Base-by-base conservation (phyloP, 140 eudicot genomes). In the Stevia rebaudiana region DNA sequence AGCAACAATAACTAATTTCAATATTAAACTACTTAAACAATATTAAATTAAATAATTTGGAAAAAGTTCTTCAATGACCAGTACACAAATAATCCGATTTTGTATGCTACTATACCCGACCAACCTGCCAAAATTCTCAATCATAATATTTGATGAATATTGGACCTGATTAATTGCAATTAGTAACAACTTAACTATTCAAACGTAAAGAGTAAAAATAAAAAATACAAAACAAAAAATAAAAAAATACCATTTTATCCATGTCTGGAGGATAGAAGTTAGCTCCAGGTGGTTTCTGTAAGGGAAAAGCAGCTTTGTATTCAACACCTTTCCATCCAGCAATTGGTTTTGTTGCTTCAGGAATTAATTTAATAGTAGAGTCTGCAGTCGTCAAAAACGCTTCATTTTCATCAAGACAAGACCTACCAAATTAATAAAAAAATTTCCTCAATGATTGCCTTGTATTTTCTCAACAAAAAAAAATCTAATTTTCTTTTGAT, bases 171-270 rank as follows among this genome's bases (percentile, higher is more conserved):
- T 15, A 65, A n/a, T 49, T n/a, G 62, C 42, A 58, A 36, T 67
- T 10, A 46, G 8, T 25, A 23, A 21, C 25, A 59, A 43, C 11
- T 59, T 47, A 28, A 18, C 9, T 18, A 33, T 46, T n/a, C n/a
- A n/a, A n/a, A n/a, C n/a, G n/a, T n/a, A n/a, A n/a, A n/a, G n/a
- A n/a, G n/a, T n/a, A n/a, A n/a, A n/a, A n/a, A n/a, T n/a, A n/a
- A n/a, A n/a, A n/a, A n/a, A n/a, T n/a, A n/a, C n/a, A n/a, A n/a
- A n/a, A n/a, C n/a, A n/a, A n/a, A n/a, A n/a, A n/a, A n/a, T n/a
- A n/a, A n/a, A n/a, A n/a, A n/a, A n/a, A 17, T 84, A 90, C 97
- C 98, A 15, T 75, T 77, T 84, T 87, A 68, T 91, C 90, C 95
- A 87, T 91, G 43, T 91, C 94, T 42, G 94, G 76, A 11, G 98